phyloP scores from a whole-genome alignment of 139 green algal genomes.

The Tetratostichococcus sp. region DNA sequence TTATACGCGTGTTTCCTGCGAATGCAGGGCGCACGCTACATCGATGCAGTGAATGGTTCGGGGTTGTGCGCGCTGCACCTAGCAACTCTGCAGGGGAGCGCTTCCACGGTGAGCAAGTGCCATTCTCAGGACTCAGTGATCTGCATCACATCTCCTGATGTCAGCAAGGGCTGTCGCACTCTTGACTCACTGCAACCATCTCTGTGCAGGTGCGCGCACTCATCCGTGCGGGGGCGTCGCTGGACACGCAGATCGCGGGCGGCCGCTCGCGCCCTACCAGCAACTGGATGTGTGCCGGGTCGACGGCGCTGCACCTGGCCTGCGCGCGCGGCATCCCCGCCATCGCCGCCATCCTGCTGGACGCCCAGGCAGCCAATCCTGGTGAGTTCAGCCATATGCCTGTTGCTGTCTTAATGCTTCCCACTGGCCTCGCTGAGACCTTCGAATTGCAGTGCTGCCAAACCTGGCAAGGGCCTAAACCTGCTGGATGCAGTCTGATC shows the following conservation, averaged over 20 bases:
- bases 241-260: constrained; percentile 6
- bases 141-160: no score
- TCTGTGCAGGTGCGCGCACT: constrained; percentile 4
- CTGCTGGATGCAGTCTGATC: no score
- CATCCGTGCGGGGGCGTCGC: constrained; percentile 4
- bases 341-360: constrained; percentile 14
- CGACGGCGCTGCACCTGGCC: constrained; percentile 28
- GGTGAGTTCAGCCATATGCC: neutral
- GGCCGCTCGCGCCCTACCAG: neutral
- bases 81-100: constrained; percentile 18
- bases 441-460: no score
- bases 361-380: neutral
- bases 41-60: neutral
- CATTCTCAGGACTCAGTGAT: no score
- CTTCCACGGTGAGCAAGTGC: neutral
- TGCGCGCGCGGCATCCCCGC: constrained; percentile 8
- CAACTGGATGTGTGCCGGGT: constrained; percentile 11
- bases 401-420: no score
- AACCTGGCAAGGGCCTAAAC: no score
- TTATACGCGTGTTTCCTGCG: no score
- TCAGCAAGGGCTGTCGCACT: no score
- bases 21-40: neutral
- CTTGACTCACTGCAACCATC: no score
- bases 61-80: constrained; percentile 22
- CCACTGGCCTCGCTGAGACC: no score